phyloP scores from a whole-genome alignment of 1,139 yeast species.

The Zygoascus sp. region DNA sequence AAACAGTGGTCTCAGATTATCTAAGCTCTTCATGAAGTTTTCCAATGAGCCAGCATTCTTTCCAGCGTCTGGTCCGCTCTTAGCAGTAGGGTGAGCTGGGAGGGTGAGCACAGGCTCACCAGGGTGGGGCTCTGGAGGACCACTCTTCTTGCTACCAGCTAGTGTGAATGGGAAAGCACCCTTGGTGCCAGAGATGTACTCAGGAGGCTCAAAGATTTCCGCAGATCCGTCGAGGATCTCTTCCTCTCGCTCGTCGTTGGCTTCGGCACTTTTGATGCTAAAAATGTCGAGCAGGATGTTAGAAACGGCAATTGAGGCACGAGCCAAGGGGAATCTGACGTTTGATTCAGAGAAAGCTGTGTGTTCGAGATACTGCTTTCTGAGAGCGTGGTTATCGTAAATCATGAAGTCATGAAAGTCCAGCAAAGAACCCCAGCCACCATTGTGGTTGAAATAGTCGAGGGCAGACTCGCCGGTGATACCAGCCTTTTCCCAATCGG shows the following conservation, averaged over 20 bases:
- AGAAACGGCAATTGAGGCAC: slow-evolving; percentile 34
- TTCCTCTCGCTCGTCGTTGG: slow-evolving; percentile 6
- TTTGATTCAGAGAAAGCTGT: slow-evolving; percentile 27
- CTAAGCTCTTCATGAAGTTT: slow-evolving; percentile 21
- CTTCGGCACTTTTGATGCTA: slow-evolving; percentile 4
- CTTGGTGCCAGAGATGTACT: slow-evolving; percentile 17
- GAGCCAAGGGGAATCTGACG: slow-evolving; percentile 37
- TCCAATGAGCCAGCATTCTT: slow-evolving; percentile 14
- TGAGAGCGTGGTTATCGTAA: slow-evolving; percentile 26
- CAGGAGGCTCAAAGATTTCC: slow-evolving; percentile 26
- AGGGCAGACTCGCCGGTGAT: slow-evolving; percentile 24
- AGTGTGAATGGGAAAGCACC: slow-evolving; percentile 9
- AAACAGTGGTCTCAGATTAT: slow-evolving; percentile 42
- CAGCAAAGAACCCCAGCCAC: slow-evolving; percentile 31
- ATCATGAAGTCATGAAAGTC: slow-evolving; percentile 31
- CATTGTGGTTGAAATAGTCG: slow-evolving; percentile 24
- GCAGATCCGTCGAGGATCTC: slow-evolving; percentile 20
- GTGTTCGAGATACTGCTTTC: slow-evolving; percentile 30
- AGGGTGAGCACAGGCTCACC: not conserved
- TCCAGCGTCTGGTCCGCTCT: not conserved
- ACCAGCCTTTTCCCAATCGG: slow-evolving; percentile 31
- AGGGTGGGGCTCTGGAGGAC: not conserved
- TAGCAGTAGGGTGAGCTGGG: too few relatives aligned
- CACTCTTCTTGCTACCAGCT: slow-evolving; percentile 4
- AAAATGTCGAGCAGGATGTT: slow-evolving; percentile 36